A percentile compares a stretch with the other conserved stretches of the same genome.
Conservation (phyloP, 2,329 filamentous ascomycete species). For the Clonostachys rosea region DNA sequence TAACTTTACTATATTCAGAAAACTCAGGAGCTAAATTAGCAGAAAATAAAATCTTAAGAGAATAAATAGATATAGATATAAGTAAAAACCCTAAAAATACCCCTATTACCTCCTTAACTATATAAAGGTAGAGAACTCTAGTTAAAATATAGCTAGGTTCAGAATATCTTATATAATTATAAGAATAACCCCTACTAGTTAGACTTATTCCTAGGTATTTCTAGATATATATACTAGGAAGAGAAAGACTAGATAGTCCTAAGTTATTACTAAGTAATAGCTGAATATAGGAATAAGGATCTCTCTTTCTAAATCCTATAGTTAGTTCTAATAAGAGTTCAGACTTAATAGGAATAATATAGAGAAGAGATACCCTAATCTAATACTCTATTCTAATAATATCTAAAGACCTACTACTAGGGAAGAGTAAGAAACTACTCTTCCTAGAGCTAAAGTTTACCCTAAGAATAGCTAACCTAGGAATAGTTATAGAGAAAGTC, state of each 20-base stretch:
- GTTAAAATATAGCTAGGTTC: background rate
- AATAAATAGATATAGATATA: background rate
- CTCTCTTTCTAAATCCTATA: background rate
- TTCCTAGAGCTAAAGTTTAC: background rate
- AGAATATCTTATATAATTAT: background rate
- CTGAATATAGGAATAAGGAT: background rate
- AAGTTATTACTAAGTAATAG: background rate
- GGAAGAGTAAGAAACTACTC: background rate
- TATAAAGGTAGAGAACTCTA: background rate
- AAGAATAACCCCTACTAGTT: background rate
- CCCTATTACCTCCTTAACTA: background rate
- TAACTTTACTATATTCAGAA: background rate
- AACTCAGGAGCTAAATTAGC: background rate
- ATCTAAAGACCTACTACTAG: background rate
- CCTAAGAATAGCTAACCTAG: too few relatives aligned
- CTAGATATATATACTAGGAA: background rate
- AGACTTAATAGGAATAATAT: background rate
- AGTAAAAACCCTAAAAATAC: background rate
- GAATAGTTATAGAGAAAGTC: too few relatives aligned
- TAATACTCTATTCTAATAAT: background rate
- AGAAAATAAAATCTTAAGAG: background rate
- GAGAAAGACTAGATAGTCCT: background rate
- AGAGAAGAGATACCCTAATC: background rate
- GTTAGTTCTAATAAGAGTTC: background rate
- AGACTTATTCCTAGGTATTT: background rate